phyloP scores from a whole-genome alignment of 2,329 filamentous ascomycete genomes.

The Aspergillus ochraceus region DNA sequence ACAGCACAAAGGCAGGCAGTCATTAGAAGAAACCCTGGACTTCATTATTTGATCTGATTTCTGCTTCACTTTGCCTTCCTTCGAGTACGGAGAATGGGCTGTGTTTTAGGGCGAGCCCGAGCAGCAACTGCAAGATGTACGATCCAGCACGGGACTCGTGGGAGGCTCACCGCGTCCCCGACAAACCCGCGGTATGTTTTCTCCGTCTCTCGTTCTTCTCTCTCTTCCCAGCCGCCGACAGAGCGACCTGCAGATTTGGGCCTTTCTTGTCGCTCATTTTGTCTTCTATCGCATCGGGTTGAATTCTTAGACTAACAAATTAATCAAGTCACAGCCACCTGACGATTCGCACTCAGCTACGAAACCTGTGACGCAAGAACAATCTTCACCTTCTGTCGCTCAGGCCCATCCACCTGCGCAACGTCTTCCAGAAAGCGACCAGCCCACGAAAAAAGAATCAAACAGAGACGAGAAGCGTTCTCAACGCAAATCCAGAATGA shows the following conservation, averaged over 20 bases:
- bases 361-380: conserved; percentile 2
- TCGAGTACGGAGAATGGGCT: neutral
- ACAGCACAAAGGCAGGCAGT: conserved; percentile 1
- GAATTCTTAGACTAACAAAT: neutral
- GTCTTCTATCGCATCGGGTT: neutral
- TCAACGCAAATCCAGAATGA: neutral
- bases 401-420: neutral
- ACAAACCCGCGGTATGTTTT: neutral
- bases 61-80: conserved; percentile 1
- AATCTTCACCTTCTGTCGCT: neutral
- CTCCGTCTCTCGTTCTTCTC: neutral
- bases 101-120: neutral
- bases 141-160: conserved; percentile 27
- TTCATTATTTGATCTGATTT: neutral
- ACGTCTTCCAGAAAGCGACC: neutral
- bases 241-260: too few relatives aligned
- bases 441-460: neutral
- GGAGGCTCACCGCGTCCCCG: conserved; percentile 10
- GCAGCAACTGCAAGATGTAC: conserved; percentile 18
- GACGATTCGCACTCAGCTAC: conserved; percentile 3
- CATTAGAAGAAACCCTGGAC: neutral
- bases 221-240: neutral
- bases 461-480: neutral
- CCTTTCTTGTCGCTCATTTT: too few relatives aligned
- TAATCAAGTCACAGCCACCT: neutral